Evolutionary conservation across 192 early-diverging fungal species (phyloP).

Genomic region (Backusella circina): DNA sequence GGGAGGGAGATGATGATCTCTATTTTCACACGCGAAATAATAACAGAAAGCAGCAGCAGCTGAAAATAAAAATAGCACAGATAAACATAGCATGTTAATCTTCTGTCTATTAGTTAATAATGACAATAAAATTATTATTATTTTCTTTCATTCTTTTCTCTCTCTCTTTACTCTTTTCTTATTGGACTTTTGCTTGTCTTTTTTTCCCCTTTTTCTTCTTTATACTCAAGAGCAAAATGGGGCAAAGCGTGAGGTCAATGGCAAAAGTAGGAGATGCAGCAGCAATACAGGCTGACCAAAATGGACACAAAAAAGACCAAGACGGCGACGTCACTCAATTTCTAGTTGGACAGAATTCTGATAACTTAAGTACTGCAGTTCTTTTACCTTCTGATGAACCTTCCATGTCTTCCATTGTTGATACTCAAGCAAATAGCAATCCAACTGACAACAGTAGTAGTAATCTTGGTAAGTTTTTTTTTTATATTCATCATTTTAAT

Average conservation of each 20-base stretch:
- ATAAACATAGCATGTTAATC: neutral
- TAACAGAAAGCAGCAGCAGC: neutral
- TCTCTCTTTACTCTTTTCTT: neutral
- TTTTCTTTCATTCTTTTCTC: no score
- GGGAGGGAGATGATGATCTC: neutral
- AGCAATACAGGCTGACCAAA: neutral
- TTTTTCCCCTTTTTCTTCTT: neutral
- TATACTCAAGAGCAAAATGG: neutral
- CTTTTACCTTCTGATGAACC: constrained; percentile 12
- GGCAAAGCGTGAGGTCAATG: neutral
- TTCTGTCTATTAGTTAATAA: neutral
- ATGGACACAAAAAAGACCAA: neutral
- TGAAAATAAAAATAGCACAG: neutral
- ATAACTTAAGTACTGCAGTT: neutral
- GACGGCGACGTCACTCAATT: neutral
- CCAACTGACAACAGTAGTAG: neutral
- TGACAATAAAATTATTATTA: neutral
- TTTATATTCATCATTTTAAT: neutral
- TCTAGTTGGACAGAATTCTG: neutral
- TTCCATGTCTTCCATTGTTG: constrained; percentile 16
- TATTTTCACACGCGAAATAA: neutral
- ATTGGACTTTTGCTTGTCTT: neutral
- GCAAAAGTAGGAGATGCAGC: neutral
- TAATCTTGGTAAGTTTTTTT: neutral
- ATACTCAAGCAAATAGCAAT: neutral